Base-by-base conservation (phyloP, 2,329 filamentous ascomycete species). In the Sordariomycetes sp. region DNA sequence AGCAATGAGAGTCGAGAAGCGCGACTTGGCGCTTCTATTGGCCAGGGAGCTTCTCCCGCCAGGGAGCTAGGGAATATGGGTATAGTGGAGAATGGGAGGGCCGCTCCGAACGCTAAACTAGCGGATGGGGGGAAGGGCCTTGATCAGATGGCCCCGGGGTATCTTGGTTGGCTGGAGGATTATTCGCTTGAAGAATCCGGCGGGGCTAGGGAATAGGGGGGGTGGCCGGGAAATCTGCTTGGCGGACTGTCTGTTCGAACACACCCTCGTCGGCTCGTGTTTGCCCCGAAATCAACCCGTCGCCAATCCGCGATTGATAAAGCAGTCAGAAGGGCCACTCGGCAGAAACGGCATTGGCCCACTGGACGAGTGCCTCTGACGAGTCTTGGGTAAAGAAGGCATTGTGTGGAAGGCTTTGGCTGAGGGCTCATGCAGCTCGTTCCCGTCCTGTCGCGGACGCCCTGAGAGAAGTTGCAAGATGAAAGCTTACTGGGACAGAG, bases 401-500 rank as follows among this genome's bases (percentile, higher is more conserved):
- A 24, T 50, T 50, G 46, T 22, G 46, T n/a, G 46, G 46, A 50
- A 50, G 5, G 16, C 6, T 32, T 11, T 50, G 22, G 20, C n/a
- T 24, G 22, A 43, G 37, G 20, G 11, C 46, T 22, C 20, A 50
- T 50, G 46, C 46, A 50, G 46, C 46, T 50, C 20, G 20, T 18
- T 57, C 46, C 55, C 55, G 48, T 43, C 22, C 48, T 57, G 34
- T 40, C 34, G 50, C 55, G 40, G 35, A 43, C 55, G 12, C 7
- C 34, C n/a, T 28, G 10, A n/a, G 35, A 24, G 46, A 57, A 8
- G 32, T 14, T 3, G n/a, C 46, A 40, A 34, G 62, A 60, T 69
- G 64, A 55, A 53, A 65, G 66, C 65, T 71, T 70, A 72, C 66
- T 72, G 70, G 72, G 71, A 66, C 65, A 64, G 59, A 48, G 51